Conservation (phyloP, 306 rosid species). For the Bauhinia variegata region DNA sequence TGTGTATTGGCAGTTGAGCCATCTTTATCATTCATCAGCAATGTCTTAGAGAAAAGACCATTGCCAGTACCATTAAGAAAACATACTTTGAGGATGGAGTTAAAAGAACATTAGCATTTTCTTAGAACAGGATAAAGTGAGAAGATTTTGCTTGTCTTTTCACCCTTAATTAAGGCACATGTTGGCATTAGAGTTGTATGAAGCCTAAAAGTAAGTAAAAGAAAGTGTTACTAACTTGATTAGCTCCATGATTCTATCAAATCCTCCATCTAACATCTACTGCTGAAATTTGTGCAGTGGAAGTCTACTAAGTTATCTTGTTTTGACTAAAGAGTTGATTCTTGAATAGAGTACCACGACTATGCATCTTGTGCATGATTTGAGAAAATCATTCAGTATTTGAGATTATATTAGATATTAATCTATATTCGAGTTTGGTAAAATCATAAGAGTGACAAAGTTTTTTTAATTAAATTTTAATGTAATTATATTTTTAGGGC, state of each 20-base stretch:
- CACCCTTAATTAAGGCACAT: too few species aligned
- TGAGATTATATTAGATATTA: too few species aligned
- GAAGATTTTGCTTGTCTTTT: conserved; percentile 17
- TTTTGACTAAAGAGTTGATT: conserved; percentile 14
- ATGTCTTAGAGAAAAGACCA: not conserved
- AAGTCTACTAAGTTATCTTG: conserved; percentile 28
- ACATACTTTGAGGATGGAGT: conserved; percentile 7
- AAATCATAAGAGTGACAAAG: too few species aligned
- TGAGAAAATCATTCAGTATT: too few species aligned
- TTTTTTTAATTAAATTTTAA: too few species aligned
- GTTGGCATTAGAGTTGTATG: conserved; percentile 8
- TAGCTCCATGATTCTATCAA: conserved; percentile 31
- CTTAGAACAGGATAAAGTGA: not conserved
- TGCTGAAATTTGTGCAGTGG: conserved; percentile 35
- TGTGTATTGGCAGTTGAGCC: conserved; percentile 32
- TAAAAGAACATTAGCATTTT: conserved; percentile 16
- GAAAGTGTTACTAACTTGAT: conserved; percentile 28
- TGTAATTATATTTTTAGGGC: too few species aligned
- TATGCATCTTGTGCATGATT: too few species aligned
- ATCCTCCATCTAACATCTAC: conserved; percentile 15
- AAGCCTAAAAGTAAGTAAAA: conserved; percentile 29
- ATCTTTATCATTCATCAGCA: conserved; percentile 29
- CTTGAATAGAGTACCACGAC: too few species aligned
- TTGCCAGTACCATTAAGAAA: not conserved
- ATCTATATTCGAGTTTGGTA: too few species aligned